These are phyloP conservation scores for Puccinia horiana DNA, from an alignment of 1,284 basidiomycete genomes.

Conservation along the genomic window DNA sequence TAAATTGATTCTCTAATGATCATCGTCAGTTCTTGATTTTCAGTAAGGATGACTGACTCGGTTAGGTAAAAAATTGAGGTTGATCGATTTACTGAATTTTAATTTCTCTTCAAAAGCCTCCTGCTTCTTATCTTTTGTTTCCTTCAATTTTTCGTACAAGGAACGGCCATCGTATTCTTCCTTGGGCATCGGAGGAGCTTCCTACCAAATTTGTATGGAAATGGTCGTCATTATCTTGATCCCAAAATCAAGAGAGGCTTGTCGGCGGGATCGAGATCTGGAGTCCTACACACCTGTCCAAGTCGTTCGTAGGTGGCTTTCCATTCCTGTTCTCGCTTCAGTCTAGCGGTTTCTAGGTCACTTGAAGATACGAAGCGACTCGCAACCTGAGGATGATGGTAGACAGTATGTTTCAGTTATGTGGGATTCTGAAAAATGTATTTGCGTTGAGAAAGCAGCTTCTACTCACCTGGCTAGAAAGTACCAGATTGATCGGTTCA, in stretches of 20 bases:
- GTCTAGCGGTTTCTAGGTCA: slow-evolving; percentile 38
- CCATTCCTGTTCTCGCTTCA: slow-evolving; percentile 46
- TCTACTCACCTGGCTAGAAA: slow-evolving; percentile 30
- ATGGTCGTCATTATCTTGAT: not conserved
- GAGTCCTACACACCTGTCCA: slow-evolving; percentile 27
- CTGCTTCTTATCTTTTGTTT: slow-evolving; percentile 47
- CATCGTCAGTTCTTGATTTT: not conserved
- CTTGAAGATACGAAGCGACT: slow-evolving; percentile 48
- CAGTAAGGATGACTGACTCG: not conserved
- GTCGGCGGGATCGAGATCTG: not conserved
- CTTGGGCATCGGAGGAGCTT: slow-evolving; percentile 47
- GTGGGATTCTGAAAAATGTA: not conserved
- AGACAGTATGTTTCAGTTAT: not conserved
- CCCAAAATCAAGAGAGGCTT: not conserved
- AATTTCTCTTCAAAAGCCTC: slow-evolving; percentile 49
- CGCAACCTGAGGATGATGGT: slow-evolving; percentile 20
- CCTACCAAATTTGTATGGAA: slow-evolving; percentile 2
- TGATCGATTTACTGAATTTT: slow-evolving; percentile 38
- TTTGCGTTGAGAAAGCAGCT: not conserved
- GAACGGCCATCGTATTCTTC: slow-evolving; percentile 48
- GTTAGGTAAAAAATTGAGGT: not conserved
- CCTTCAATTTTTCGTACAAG: slow-evolving; percentile 48
- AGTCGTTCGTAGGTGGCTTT: slow-evolving; percentile 45
- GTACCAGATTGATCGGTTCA: slow-evolving; percentile 37
- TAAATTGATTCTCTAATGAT: slow-evolving; percentile 46